Evolutionary conservation across 1,139 yeast genomes (phyloP), one percentile per base, ranked within the genome.

Genomic region (Scheffersomyces quercinus): DNA sequence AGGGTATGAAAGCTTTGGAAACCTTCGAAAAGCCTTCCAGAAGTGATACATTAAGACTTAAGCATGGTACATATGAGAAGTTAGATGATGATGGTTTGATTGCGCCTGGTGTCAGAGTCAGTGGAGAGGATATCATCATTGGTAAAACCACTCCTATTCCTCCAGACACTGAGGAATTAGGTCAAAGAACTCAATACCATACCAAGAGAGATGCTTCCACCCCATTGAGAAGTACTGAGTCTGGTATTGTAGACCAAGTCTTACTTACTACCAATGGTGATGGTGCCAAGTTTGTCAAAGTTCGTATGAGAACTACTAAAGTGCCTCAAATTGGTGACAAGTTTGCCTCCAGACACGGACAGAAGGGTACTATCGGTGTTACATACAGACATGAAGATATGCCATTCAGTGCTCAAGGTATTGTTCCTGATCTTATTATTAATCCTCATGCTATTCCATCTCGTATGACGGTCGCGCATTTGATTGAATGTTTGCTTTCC

Each of bases 401-500:
- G 98, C 99, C 99, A 29, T 93, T 95, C 66, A 85, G 96, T n/a
- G 77, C 88, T 3, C 95, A 93, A 68, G 99, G 99, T 65, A 71
- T 91, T 62, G 97, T 91, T 30, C 99, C 99, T 4, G 99, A 93
- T 73, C 79, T 93, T 64, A 88, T 93, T 59, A 93, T 93, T 66
- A 93, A 93, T 67, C 99, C 99, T 0, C 99, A 93, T 70, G 99
- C 99, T 62, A 93, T 93, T 80, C 99, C 99, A 56, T 93, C 99
- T 46, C 97, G 99, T 80, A 93, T 93, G 99, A 93, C 99, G 39
- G 99, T 93, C 49, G 99, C 99, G 45, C 99, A 95, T 78, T 86
- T 93, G 75, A 93, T 93, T 69, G 99, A 93, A 73, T 95, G 99
- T 84, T 76, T 93, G 64, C 77, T 95, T 58, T 87, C 96, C 42